Percentiles rank a stretch among this genome's conserved stretches.
phyloP scores from a whole-genome alignment of 2,329 filamentous ascomycete genomes.

The Pseudocercospora pini-densiflorae region DNA sequence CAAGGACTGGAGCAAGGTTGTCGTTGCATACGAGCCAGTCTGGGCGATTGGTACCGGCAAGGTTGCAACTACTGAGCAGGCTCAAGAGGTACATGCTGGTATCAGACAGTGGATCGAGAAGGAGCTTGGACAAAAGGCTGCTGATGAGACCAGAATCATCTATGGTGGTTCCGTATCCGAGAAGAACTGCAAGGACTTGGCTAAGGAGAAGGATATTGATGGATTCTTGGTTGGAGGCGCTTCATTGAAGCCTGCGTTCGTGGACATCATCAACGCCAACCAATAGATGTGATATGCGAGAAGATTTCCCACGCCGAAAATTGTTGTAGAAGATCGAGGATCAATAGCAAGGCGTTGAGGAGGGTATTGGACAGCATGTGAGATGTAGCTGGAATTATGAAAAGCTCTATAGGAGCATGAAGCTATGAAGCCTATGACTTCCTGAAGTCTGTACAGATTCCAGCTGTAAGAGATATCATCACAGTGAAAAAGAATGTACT shows the following conservation, averaged over 20 bases:
- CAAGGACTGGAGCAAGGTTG: conserved; percentile 89
- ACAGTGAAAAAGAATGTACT: background rate
- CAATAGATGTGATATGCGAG: conserved; percentile 18
- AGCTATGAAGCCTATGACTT: background rate
- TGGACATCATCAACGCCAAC: conserved; percentile 72
- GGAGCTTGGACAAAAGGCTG: conserved; percentile 74
- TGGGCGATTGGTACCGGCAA: conserved; percentile 94
- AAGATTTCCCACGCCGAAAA: background rate
- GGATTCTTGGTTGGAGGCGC: conserved; percentile 97
- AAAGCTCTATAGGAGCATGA: background rate
- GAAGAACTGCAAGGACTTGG: conserved; percentile 96
- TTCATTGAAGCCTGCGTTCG: conserved; percentile 92
- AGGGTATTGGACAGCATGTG: background rate
- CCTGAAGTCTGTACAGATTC: background rate
- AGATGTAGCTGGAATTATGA: background rate
- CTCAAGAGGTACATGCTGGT: conserved; percentile 89
- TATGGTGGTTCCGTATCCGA: conserved; percentile 97
- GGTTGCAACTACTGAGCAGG: conserved; percentile 85
- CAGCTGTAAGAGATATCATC: background rate
- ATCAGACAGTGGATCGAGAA: conserved; percentile 85
- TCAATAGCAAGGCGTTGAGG: background rate
- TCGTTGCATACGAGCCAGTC: conserved; percentile 98
- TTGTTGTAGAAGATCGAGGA: background rate
- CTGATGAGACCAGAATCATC: conserved; percentile 88
- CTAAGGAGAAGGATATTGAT: conserved; percentile 93